Evolutionary conservation across 257 asterid species (phyloP), one percentile per base, ranked within the genome.

Genomic region (Ballota nigra): DNA sequence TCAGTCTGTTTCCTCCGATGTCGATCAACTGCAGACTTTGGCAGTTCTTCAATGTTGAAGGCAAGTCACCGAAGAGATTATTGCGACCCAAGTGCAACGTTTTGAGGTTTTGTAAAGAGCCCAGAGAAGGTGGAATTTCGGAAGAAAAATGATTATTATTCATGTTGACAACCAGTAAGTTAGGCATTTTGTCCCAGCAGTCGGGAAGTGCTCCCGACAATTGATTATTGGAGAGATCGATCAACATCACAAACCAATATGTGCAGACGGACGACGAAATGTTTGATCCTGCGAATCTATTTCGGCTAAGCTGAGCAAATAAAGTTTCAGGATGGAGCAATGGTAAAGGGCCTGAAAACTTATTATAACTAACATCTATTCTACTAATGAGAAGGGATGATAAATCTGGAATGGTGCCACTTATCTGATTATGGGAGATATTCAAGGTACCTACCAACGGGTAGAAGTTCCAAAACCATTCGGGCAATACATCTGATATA

Each of bases 391-490:
- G n/a, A 28, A 6, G 19, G 4, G 63, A 15, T 4, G 81, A 72
- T 15, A 78, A 63, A 40, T 75, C 67, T 6, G 64, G 80, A 65
- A 84, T 10, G 8, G 40, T 53, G 5, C 89, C 85, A 36, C 64
- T 73, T 1, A 84, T 47, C 0, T 69, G 72, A 62, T 84, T 84
- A 9, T 38, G 57, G 13, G 57, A 51, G 9, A 18, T 8, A 19
- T 51, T 51, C 10, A 51, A 47, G 20, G 15, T 1, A 0, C n/a
- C 3, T 12, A 2, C 6, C 47, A 3, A 9, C n/a, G n/a, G 0
- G n/a, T n/a, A n/a, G n/a, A n/a, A n/a, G 65, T 38, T 56, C 86
- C 78, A 72, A 2, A 82, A 69, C 85, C 87, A 77, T 7, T 18
- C 40, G 11, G 85, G 87, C 8, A 58, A 47, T 70, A 71, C 65